Base-by-base conservation (phyloP, 148 eudicot genomes). In the Rhododendron henanense region DNA sequence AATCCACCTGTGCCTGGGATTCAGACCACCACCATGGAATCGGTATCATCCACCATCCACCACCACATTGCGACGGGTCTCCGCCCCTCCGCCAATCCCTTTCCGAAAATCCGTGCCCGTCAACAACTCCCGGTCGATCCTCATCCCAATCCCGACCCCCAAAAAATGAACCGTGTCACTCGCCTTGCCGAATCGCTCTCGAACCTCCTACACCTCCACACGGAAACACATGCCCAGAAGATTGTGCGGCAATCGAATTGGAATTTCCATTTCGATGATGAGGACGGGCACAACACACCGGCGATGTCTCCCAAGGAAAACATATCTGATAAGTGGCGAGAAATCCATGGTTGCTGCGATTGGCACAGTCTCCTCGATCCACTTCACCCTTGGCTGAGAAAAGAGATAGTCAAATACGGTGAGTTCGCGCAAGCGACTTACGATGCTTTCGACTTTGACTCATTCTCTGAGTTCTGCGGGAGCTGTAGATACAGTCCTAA, bases 361-460 rank as follows among this genome's bases (percentile, higher is more conserved):
- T 93, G 94, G 97, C 87, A 89, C 2, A 41, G 73, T 5, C 89
- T 92, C 16, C 90, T 93, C 23, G 89, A 94, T 71, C 98, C 94
- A 0, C 85, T 95, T 0, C 88, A 92, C 73, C 95, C 94, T 5
- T 85, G 88, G 45, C 90, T 95, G 8, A 80, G 93, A 21, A 71
- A 91, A 6, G 98, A 95, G 88, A 88, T 95, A 5, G 50, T 95
- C 81, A 95, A 95, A 59, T 95, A 95, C 28, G 98, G 96, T 4
- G 96, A 95, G 55, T 92, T 95, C 47, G 94, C 94, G 0, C 98
- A 95, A 69, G 98, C 95, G 2, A 95, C 95, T 0, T 95, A 95
- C 57, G 98, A 95, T 85, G 94, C 94, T 1, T 94, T 93, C 69
- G 98, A 94, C 35, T 94, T 89, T 67, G 96, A 95, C 35, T 39